Evolutionary conservation across 1,139 yeast species (phyloP).

Genomic region (Protomyces arabidopsidicola): DNA sequence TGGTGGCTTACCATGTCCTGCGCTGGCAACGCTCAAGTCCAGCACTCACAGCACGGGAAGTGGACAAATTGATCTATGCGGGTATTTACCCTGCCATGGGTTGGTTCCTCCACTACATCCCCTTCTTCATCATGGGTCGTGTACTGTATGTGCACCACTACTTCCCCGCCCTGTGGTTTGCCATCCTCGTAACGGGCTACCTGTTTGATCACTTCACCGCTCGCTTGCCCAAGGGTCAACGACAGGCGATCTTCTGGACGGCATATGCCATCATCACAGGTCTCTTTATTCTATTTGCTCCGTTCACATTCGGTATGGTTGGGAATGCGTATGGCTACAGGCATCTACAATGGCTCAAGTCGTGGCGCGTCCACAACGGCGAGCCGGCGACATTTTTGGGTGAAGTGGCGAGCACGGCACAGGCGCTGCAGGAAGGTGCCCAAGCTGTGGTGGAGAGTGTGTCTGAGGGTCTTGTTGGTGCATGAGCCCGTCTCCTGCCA

Average conservation of each 20-base stretch:
- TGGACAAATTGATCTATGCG: constrained; percentile 59
- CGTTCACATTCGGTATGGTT: constrained; percentile 83
- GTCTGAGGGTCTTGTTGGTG: background rate
- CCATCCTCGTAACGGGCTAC: constrained; percentile 75
- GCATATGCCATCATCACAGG: constrained; percentile 59
- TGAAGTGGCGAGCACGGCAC: background rate
- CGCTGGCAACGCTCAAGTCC: constrained; percentile 91
- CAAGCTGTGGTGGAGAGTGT: background rate
- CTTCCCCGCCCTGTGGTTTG: constrained; percentile 93
- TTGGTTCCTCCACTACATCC: constrained; percentile 89
- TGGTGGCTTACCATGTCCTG: constrained; percentile 56
- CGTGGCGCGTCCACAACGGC: constrained; percentile 57
- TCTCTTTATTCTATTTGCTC: constrained; percentile 67
- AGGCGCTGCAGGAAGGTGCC: background rate
- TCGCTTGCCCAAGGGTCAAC: constrained; percentile 37
- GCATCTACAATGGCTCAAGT: constrained; percentile 66
- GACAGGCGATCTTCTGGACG: constrained; percentile 42
- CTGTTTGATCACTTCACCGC: constrained; percentile 61
- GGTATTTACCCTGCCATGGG: constrained; percentile 89
- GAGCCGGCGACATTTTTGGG: constrained; percentile 1
- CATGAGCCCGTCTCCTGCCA: too few species aligned
- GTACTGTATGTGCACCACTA: constrained; percentile 97
- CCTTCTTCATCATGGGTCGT: constrained; percentile 92
- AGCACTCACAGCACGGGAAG: constrained; percentile 52
- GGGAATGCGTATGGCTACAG: constrained; percentile 67